A percentile compares a stretch with the other conserved stretches of the same genome.
phyloP scores from a whole-genome alignment of 352 stramenopile species.

The Stramenopiles sp. region DNA sequence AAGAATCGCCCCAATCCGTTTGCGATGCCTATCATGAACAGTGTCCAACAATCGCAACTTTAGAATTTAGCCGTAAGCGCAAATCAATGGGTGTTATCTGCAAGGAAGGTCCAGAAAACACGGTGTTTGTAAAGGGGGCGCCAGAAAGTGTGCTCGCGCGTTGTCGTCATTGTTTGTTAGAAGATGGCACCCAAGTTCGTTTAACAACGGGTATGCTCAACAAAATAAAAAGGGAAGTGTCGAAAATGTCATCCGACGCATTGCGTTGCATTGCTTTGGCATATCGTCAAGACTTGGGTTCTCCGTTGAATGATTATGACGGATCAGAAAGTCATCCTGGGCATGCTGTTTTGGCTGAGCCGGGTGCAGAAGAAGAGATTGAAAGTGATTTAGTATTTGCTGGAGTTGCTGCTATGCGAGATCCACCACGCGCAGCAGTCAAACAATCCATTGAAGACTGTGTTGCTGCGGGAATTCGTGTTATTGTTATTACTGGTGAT shows the following conservation, averaged over 20 bases:
- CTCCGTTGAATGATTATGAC: not conserved
- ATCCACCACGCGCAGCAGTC: slow-evolving; percentile 89
- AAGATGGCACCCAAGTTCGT: slow-evolving; percentile 63
- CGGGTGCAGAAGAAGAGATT: slow-evolving; percentile 44
- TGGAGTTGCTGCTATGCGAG: slow-evolving; percentile 90
- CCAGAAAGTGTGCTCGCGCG: slow-evolving; percentile 85
- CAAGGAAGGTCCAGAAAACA: slow-evolving; percentile 24
- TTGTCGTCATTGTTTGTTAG: slow-evolving; percentile 75
- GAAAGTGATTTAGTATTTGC: slow-evolving; percentile 90
- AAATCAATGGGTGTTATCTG: slow-evolving; percentile 95
- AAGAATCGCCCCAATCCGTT: slow-evolving; percentile 8
- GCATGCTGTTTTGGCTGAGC: not conserved
- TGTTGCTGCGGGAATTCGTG: slow-evolving; percentile 80
- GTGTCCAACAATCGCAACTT: slow-evolving; percentile 69
- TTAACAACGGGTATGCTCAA: slow-evolving; percentile 60
- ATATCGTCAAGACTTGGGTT: slow-evolving; percentile 73
- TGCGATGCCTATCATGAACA: slow-evolving; percentile 31
- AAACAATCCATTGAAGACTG: slow-evolving; percentile 80
- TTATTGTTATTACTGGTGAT: slow-evolving; percentile 99
- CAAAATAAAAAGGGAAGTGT: slow-evolving; percentile 60
- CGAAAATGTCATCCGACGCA: slow-evolving; percentile 67
- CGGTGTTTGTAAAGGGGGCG: slow-evolving; percentile 64
- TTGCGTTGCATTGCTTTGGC: slow-evolving; percentile 86
- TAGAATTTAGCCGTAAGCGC: slow-evolving; percentile 86
- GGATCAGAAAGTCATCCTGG: not conserved